These are phyloP conservation scores for Dactylellina parvicollis DNA, from an alignment of 2,329 filamentous ascomycete species.

Conservation along the genomic window DNA sequence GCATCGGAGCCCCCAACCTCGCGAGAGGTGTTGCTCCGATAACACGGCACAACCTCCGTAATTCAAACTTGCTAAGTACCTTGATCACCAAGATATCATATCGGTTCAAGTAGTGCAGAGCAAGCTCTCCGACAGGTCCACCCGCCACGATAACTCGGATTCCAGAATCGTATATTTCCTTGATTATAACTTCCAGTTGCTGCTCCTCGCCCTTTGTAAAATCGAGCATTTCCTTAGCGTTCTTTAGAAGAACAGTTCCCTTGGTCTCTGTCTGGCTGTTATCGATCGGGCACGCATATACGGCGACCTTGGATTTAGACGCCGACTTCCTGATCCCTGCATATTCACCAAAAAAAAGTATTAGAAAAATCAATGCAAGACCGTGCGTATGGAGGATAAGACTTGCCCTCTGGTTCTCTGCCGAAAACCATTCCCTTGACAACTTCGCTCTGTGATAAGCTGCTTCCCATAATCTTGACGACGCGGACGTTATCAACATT, in stretches of 20 bases:
- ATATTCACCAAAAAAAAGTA: not conserved
- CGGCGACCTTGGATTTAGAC: constrained; percentile 90
- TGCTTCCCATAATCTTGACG: constrained; percentile 99
- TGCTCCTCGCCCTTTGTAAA: constrained; percentile 97
- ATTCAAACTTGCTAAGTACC: constrained; percentile 96
- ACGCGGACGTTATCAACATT: constrained; percentile 99
- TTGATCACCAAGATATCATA: constrained; percentile 96
- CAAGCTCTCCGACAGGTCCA: constrained; percentile 92
- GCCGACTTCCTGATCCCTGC: constrained; percentile 81
- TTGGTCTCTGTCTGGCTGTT: constrained; percentile 97
- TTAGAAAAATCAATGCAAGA: not conserved
- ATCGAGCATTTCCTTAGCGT: constrained; percentile 97
- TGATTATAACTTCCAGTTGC: constrained; percentile 89
- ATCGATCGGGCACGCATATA: constrained; percentile 96
- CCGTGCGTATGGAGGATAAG: constrained; percentile 47
- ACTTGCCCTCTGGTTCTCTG: constrained; percentile 83
- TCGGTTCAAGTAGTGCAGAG: constrained; percentile 96
- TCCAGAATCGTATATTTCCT: constrained; percentile 94
- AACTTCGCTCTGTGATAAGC: constrained; percentile 90
- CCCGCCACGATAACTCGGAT: constrained; percentile 91
- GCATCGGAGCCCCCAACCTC: constrained; percentile 95
- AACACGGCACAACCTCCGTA: constrained; percentile 91
- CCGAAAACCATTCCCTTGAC: constrained; percentile 99
- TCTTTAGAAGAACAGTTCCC: constrained; percentile 95
- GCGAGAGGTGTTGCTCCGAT: constrained; percentile 97